Percentiles rank a stretch among this genome's conserved stretches.
Evolutionary conservation across 345 rosid genomes (phyloP).

Genomic region (Abelmoschus esculentus): DNA sequence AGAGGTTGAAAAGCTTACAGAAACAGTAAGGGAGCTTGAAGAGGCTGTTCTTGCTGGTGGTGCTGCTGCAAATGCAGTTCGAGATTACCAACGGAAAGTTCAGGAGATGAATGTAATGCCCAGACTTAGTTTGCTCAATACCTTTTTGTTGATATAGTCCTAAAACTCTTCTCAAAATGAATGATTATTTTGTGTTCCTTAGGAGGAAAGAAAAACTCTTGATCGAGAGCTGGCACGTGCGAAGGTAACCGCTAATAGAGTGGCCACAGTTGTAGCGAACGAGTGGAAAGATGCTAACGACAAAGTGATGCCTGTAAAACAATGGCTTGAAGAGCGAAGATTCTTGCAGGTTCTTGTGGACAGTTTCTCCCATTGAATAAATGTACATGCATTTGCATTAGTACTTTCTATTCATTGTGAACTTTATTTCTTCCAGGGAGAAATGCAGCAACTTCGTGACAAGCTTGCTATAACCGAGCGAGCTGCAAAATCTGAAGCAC

Average conservation of each 20-base stretch:
- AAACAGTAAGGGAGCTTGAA: slow-evolving; percentile 90
- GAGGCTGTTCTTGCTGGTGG: slow-evolving; percentile 99
- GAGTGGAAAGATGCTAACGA: slow-evolving; percentile 97
- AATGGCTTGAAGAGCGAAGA: slow-evolving; percentile 97
- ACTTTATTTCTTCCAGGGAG: slow-evolving; percentile 51
- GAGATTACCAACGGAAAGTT: slow-evolving; percentile 95
- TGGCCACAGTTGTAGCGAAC: slow-evolving; percentile 93
- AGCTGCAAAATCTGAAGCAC: slow-evolving; percentile 96
- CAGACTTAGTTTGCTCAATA: slow-evolving; percentile 1
- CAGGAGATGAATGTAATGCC: slow-evolving; percentile 94
- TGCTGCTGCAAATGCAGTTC: slow-evolving; percentile 95
- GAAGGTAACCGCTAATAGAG: slow-evolving; percentile 92
- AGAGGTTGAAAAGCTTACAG: slow-evolving; percentile 96
- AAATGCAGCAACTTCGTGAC: slow-evolving; percentile 96
- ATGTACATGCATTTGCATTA: slow-evolving; percentile 6
- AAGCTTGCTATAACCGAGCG: slow-evolving; percentile 73
- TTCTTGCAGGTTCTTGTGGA: slow-evolving; percentile 67
- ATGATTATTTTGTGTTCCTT: slow-evolving; percentile 15
- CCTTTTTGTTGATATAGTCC: not conserved
- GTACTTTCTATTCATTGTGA: not conserved
- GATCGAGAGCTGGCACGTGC: slow-evolving; percentile 97
- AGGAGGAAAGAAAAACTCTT: slow-evolving; percentile 94
- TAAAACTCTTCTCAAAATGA: not conserved
- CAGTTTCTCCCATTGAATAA: slow-evolving; percentile 15
- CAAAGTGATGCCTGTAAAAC: slow-evolving; percentile 99